Evolutionary conservation across 1,284 basidiomycete genomes (phyloP).

Genomic region (Ustilago lituana): DNA sequence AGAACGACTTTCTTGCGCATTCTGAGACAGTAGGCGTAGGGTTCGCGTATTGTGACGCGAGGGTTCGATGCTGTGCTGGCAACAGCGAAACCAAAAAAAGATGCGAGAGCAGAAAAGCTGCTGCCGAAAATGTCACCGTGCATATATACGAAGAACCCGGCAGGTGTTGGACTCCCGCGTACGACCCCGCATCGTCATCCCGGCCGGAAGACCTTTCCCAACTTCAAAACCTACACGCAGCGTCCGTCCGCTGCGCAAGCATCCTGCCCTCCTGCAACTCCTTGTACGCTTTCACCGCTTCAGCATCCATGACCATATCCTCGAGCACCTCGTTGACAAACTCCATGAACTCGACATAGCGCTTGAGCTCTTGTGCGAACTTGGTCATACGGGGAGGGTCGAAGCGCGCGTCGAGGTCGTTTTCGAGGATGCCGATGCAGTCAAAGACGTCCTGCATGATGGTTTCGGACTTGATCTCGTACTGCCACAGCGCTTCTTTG

Average conservation of each 20-base stretch:
- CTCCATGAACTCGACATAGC: conserved; percentile 17
- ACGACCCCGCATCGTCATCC: not conserved
- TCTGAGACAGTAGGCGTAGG: no score
- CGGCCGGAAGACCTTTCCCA: not conserved
- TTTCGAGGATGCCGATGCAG: conserved; percentile 11
- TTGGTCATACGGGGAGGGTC: conserved; percentile 6
- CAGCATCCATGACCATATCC: conserved; percentile 14
- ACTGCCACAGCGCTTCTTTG: conserved; percentile 14
- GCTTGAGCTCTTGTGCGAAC: conserved; percentile 7
- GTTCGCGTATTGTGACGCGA: no score
- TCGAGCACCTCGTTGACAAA: conserved; percentile 24
- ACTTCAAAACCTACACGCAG: conserved; percentile 6
- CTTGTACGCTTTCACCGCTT: conserved; percentile 8
- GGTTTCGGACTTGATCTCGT: conserved; percentile 10
- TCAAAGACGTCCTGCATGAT: conserved; percentile 22
- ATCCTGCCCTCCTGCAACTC: conserved; percentile 6
- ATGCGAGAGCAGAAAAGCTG: not conserved
- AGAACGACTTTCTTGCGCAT: no score
- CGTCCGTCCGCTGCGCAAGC: conserved; percentile 7
- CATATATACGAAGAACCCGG: not conserved
- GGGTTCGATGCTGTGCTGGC: not conserved
- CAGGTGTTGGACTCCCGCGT: conserved; percentile 1
- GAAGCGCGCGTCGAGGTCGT: conserved; percentile 3
- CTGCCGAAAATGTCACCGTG: conserved; percentile 17
- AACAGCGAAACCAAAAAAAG: not conserved